A percentile compares a stretch with the other conserved stretches of the same genome.
These are phyloP conservation scores for Rhodomyrtus psidioides DNA, from an alignment of 441 rosid genomes.

Conservation along the genomic window DNA sequence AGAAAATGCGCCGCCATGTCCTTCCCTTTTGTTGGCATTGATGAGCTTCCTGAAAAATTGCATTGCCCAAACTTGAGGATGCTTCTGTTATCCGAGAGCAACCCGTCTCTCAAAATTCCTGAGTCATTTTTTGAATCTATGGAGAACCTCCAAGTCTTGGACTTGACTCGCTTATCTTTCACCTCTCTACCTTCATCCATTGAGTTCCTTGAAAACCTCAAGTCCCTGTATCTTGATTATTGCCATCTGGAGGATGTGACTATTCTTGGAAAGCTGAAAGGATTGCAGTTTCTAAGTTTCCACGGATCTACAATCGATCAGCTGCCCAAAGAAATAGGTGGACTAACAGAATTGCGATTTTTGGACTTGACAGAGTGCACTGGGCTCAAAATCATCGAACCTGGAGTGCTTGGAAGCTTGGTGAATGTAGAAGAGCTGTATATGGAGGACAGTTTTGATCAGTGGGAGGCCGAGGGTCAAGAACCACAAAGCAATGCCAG, in stretches of 20 bases:
- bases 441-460: neutral
- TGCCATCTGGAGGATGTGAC: neutral
- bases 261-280: neutral
- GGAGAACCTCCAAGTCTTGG: neutral
- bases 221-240: accelerated
- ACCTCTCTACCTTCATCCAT: accelerated
- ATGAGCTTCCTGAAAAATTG: neutral
- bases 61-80: neutral
- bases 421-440: constrained; percentile 6
- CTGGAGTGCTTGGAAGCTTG: neutral
- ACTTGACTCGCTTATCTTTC: accelerated
- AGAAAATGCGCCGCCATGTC: neutral
- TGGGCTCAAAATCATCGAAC: neutral
- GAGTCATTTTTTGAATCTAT: accelerated
- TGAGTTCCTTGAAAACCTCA: accelerated
- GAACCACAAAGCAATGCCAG: neutral
- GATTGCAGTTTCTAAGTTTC: neutral
- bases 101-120: accelerated
- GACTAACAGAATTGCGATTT: neutral
- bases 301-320: accelerated
- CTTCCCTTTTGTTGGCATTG: neutral
- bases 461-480: constrained; percentile 7
- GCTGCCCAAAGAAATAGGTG: constrained; percentile 2
- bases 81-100: accelerated
- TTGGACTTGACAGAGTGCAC: constrained; percentile 1